Evolutionary conservation across 78 protist genomes (phyloP), one percentile per base, ranked within the genome.

Genomic region (Protostelium mycophagum): DNA sequence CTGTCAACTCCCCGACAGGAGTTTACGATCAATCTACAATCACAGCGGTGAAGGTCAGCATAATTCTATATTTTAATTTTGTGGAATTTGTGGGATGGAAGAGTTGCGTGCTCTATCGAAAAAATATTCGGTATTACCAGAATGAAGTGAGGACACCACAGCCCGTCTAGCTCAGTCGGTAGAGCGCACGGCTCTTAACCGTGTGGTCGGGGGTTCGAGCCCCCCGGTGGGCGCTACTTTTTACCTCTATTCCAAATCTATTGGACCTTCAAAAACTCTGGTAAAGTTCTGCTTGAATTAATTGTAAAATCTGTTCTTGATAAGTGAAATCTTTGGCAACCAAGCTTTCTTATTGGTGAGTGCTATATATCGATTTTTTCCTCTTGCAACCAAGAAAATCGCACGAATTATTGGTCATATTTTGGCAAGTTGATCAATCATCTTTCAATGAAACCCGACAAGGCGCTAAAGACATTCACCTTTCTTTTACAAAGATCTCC

Each of bases 161-260:
- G 73, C 73, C 73, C 73, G 73, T 16, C 93, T 92, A 92, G 94
- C 94, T 92, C 94, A 92, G 94, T 89, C 94, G 94, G 94, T 92
- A 92, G 94, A 92, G 94, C 94, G 94, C 90, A 28, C 1, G 94
- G 87, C 94, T 89, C 16, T 51, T 51, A 51, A 51, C 73, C 73
- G 5, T 5, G 73, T 51, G 73, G 73, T 51, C 73, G 73, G 73
- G 73, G 73, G 73, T 51, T 51, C 73, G 73, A 51, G 73, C 73
- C 73, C 73, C 73, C 73, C 73, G 73, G 73, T 51, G 73, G 73
- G 73, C 73, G 73, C 5, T 51, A 25, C 31, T 51, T 51, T 51
- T 51, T 5, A 25, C n/a, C n/a, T n/a, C n/a, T n/a, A n/a, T n/a
- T n/a, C n/a, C n/a, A n/a, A n/a, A n/a, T n/a, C n/a, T n/a, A n/a